A percentile compares a stretch with the other conserved stretches of the same genome.
Evolutionary conservation across 345 rosid species (phyloP).

Genomic region (Eucalyptus cladocalyx): DNA sequence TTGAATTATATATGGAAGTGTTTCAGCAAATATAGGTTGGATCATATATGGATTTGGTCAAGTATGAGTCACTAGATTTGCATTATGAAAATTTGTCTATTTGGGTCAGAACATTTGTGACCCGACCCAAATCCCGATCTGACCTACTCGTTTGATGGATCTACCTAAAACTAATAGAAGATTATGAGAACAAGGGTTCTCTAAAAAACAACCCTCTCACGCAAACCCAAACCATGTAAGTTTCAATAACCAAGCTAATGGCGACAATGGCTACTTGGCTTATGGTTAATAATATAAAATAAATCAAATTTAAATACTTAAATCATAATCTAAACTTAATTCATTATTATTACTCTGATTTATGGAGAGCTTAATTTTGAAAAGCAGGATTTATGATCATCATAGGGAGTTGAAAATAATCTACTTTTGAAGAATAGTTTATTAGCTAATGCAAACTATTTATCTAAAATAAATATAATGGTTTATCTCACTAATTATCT

Average conservation of each 20-base stretch:
- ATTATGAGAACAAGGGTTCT: background rate
- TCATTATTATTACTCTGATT: background rate
- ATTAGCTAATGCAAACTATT: background rate
- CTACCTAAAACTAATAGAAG: background rate
- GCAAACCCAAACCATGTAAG: background rate
- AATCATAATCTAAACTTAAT: background rate
- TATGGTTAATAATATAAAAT: background rate
- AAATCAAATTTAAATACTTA: background rate
- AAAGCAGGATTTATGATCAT: background rate
- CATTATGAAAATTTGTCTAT: too few species aligned
- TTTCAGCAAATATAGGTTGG: too few species aligned
- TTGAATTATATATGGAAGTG: too few species aligned
- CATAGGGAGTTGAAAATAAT: background rate
- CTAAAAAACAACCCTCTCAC: background rate
- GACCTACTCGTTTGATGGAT: too few species aligned
- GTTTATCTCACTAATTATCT: background rate
- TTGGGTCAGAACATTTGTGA: too few species aligned
- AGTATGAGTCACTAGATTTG: too few species aligned
- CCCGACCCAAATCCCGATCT: too few species aligned
- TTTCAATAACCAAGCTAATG: background rate
- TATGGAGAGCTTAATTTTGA: background rate
- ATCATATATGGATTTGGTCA: too few species aligned
- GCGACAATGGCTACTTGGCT: background rate
- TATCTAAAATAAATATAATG: background rate
- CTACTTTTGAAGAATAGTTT: background rate